A percentile compares a stretch with the other conserved stretches of the same genome.
Evolutionary conservation across 106 monocot genomes (phyloP).

Genomic region (Phalaenopsis aphrodite): DNA sequence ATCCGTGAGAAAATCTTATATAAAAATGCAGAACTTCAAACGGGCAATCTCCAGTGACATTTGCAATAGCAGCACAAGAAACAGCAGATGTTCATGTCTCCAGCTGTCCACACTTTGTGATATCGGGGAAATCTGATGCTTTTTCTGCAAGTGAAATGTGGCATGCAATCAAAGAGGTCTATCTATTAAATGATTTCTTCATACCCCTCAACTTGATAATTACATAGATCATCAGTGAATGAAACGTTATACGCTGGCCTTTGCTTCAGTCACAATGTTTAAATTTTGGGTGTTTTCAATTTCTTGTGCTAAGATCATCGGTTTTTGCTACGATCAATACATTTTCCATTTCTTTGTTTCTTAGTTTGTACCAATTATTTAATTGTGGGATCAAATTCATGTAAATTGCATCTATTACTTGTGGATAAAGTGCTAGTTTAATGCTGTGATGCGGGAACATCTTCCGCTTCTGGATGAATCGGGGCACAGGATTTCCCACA

Average conservation of each 20-base stretch:
- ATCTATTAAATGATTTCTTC: background rate
- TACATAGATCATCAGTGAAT: background rate
- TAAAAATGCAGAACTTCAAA: constrained; percentile 50
- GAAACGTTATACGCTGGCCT: background rate
- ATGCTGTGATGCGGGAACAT: background rate
- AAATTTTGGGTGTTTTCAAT: background rate
- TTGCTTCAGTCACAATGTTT: background rate
- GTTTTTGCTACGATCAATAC: background rate
- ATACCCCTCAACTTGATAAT: background rate
- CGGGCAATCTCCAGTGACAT: constrained; percentile 71
- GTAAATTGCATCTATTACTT: background rate
- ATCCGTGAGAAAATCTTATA: background rate
- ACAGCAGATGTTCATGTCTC: constrained; percentile 71
- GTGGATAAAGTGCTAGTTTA: background rate
- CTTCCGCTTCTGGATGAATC: too few relatives aligned
- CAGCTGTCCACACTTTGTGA: constrained; percentile 57
- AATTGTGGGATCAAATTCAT: background rate
- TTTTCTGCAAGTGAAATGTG: constrained; percentile 83
- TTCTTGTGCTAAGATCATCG: background rate
- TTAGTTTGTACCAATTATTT: background rate
- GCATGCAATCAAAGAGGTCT: constrained; percentile 77
- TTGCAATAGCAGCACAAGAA: constrained; percentile 87
- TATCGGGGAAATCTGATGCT: constrained; percentile 48
- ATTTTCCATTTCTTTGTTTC: background rate
- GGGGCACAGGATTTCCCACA: too few relatives aligned